Conservation (phyloP, 768 basidiomycete genomes). For the Mycena chlorophos region DNA sequence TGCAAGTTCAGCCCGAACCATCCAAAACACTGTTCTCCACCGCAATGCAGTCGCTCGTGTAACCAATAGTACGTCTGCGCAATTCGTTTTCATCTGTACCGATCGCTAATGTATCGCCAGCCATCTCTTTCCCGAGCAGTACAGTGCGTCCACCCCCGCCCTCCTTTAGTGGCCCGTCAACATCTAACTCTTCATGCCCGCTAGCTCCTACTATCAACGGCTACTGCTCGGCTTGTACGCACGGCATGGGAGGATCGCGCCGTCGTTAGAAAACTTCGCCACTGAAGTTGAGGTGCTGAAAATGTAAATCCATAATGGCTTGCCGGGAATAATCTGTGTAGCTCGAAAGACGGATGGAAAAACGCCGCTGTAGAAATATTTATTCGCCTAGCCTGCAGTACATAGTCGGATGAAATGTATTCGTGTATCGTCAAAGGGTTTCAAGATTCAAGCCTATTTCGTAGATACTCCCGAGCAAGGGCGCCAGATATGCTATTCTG, state of each 20-base stretch:
- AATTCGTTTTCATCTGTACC: conserved; percentile 1
- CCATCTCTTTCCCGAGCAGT: conserved; percentile 47
- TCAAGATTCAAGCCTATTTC: neutral
- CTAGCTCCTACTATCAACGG: conserved; percentile 46
- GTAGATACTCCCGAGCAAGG: neutral
- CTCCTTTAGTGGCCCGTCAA: neutral
- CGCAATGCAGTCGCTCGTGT: conserved; percentile 45
- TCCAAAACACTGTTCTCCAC: conserved; percentile 41
- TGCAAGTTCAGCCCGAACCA: conserved; percentile 62
- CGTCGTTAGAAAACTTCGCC: conserved; percentile 16
- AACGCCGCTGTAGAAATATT: neutral
- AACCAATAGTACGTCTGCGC: conserved; percentile 47
- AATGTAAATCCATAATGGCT: too few species aligned
- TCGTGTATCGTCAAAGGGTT: too few species aligned
- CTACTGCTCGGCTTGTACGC: conserved; percentile 42
- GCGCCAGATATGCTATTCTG: neutral
- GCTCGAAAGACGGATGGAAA: neutral
- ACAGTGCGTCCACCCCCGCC: conserved; percentile 34
- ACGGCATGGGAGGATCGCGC: conserved; percentile 21
- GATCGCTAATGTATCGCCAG: conserved; percentile 26
- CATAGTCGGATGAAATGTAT: too few species aligned
- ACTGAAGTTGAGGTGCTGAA: too few species aligned
- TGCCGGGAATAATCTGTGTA: neutral
- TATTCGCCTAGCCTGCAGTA: too few species aligned
- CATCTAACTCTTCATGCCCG: conserved; percentile 1